Conservation (phyloP, 192 early-diverging fungal species). For the Ambispora gerdemannii region DNA sequence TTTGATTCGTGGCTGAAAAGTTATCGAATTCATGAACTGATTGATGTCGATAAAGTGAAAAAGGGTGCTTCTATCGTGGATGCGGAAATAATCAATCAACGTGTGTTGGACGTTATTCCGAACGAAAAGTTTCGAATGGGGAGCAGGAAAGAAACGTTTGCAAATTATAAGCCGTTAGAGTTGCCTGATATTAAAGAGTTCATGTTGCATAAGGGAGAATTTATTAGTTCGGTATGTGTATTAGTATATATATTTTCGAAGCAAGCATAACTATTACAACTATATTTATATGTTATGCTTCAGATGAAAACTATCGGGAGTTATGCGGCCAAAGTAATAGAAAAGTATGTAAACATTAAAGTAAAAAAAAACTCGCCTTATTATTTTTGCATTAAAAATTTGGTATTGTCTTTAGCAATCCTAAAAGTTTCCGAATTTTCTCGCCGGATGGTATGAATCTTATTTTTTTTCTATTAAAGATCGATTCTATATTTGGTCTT, state of each 20-base stretch:
- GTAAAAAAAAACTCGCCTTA: too few species aligned
- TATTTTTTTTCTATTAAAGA: too few species aligned
- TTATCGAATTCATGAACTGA: conserved; percentile 41
- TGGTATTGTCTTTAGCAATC: conserved; percentile 34
- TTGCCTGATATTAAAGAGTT: conserved; percentile 34
- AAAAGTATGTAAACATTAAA: not conserved
- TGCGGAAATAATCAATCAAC: conserved; percentile 24
- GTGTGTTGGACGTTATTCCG: conserved; percentile 33
- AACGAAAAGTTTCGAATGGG: conserved; percentile 38
- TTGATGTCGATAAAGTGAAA: too few species aligned
- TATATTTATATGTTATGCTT: too few species aligned
- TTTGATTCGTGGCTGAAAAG: conserved; percentile 38
- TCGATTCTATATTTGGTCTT: too few species aligned
- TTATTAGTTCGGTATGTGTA: too few species aligned
- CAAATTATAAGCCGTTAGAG: conserved; percentile 35
- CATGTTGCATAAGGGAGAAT: conserved; percentile 28
- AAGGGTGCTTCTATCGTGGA: too few species aligned
- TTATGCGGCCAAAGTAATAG: not conserved
- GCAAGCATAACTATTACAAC: too few species aligned
- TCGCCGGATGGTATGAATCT: conserved; percentile 41
- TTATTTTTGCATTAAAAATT: not conserved
- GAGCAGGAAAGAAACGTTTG: conserved; percentile 37
- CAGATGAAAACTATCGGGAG: not conserved
- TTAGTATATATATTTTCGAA: too few species aligned
- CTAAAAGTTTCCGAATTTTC: conserved; percentile 39